These are phyloP conservation scores for Colletotrichum chlorophyti DNA, from an alignment of 2,329 filamentous ascomycete genomes.

Conservation along the genomic window DNA sequence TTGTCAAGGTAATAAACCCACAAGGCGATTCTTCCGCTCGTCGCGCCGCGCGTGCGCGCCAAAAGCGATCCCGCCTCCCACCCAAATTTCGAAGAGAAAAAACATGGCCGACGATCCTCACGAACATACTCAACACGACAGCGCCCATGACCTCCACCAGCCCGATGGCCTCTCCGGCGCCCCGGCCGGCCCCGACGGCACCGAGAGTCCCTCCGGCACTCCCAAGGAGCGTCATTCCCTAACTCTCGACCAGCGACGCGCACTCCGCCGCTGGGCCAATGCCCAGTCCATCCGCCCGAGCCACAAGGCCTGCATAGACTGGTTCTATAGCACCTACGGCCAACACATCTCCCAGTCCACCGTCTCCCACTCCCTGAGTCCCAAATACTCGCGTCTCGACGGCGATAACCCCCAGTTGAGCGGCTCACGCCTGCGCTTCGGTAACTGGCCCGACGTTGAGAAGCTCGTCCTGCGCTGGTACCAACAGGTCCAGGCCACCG, in stretches of 20 bases:
- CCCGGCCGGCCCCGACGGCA: conserved; percentile 9
- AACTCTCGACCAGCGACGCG: conserved; percentile 67
- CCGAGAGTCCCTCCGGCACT: conserved; percentile 12
- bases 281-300: conserved; percentile 62
- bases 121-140: conserved; percentile 19
- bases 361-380: conserved; percentile 67
- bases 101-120: conserved; percentile 23
- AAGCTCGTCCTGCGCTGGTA: conserved; percentile 64
- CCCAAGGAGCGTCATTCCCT: conserved; percentile 63
- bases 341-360: conserved; percentile 69
- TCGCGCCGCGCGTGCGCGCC: conserved; percentile 4
- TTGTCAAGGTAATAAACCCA: too few relatives aligned
- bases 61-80: background rate
- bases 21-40: too few relatives aligned
- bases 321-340: conserved; percentile 65
- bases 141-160: conserved; percentile 26
- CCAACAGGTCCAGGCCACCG: conserved; percentile 56
- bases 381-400: conserved; percentile 68
- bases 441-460: conserved; percentile 70
- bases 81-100: background rate
- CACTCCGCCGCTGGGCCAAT: conserved; percentile 66
- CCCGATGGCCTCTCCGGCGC: conserved; percentile 17
- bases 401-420: conserved; percentile 65
- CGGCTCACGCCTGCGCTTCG: conserved; percentile 67
- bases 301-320: conserved; percentile 69